phyloP scores from a whole-genome alignment of 2,329 filamentous ascomycete species.

The Knoxdaviesia proteae region DNA sequence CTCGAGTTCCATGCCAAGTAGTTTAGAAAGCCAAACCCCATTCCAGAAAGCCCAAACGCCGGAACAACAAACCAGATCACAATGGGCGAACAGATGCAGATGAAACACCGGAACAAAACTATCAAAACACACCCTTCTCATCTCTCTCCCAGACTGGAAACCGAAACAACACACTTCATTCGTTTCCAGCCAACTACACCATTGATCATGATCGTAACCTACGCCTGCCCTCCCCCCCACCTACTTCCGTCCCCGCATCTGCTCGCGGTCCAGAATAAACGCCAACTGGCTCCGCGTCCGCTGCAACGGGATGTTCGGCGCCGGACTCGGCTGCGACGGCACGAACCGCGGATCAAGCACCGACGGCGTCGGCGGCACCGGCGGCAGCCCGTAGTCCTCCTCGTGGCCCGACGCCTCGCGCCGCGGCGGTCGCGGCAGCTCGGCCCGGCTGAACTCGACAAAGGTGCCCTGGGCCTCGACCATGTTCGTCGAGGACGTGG shows the following conservation, averaged over 20 bases:
- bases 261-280: conserved; percentile 33
- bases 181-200: no score
- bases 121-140: no score
- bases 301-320: conserved; percentile 26
- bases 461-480: conserved; percentile 22
- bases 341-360: conserved; percentile 19
- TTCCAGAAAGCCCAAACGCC: no score
- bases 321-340: conserved; percentile 26
- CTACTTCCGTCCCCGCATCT: conserved; percentile 6
- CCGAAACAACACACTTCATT: no score
- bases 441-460: conserved; percentile 16
- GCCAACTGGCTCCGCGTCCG: conserved; percentile 40
- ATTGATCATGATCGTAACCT: no score
- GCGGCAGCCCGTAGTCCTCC: conserved; percentile 9
- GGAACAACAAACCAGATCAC: no score
- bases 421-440: conserved; percentile 6
- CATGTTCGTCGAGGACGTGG: conserved; percentile 19
- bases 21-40: no score
- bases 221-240: no score
- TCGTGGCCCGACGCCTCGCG: conserved; percentile 2
- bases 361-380: conserved; percentile 8
- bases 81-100: no score
- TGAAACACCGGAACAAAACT: no score
- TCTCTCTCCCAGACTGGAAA: no score
- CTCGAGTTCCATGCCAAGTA: no score